Evolutionary conservation across 306 rosid species (phyloP), one percentile per base, ranked within the genome.

Genomic region (Sechiopsis laciniata): DNA sequence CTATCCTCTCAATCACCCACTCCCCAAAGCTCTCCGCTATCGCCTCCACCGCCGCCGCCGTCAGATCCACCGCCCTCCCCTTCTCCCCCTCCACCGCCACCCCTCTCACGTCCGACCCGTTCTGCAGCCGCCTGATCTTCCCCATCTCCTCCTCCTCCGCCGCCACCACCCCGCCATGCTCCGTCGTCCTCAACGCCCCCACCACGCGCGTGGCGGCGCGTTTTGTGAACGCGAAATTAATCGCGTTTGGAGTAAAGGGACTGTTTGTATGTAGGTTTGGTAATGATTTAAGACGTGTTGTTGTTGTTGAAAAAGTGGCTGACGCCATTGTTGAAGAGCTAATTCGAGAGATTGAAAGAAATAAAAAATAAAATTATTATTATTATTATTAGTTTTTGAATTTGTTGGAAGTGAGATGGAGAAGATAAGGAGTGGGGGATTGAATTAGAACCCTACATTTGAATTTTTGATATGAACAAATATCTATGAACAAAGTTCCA

Each of bases 91-190:
- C 85, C 86, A 93, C 14, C 17, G 97, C 97, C 75, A 88, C 91
- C 57, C 97, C 97, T 46, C 96, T 85, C 74, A 93, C 90, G 22
- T 93, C 98, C 4, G 98, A 87, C 55, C 98, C 98, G 5, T 93
- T 93, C 76, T 93, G 98, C 22, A 93, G 96, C 85, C 98, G 81
- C 78, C 83, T 78, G 46, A 90, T 90, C 78, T 48, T 84, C 29
- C 82, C 97, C 91, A 90, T 84, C 58, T 93, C 97, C 75, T 90
- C 98, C 73, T 70, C 88, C 78, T 74, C 83, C 8, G 37, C 37
- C 37, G 37, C 37, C 37, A 85, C 83, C 5, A 87, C 87, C 26
- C 95, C 79, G 78, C 78, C 45, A 84, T 71, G 59, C 89, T 84
- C 88, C 10, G 85, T 78, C 26, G 86, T 67, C 45, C 89, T 84